Base-by-base conservation (phyloP, 116 monocot species). In the Dioscorea cayenensis region DNA sequence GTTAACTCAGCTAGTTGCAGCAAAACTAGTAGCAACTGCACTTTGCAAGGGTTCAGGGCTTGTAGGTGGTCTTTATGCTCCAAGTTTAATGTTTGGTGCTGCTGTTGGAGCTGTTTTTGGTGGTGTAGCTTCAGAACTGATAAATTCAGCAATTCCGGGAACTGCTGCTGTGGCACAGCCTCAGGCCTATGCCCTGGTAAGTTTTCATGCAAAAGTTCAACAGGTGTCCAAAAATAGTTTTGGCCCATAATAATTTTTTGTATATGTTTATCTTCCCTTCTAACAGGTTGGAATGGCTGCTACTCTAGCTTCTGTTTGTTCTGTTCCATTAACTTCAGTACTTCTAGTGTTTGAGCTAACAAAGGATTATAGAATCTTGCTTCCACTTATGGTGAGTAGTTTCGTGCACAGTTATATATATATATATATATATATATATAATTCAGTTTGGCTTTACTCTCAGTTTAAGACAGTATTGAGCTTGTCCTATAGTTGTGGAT, bases 61-160 rank as follows among this genome's bases (percentile, higher is more conserved):
- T 77, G 99, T 99, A 72, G 99, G 99, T 68, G 99, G 99, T 22
- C 87, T 99, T 66, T 99, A 99, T 89, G 99, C 99, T 68, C 99
- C 99, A 65, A 99, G 99, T 73, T 87, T 99, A 76, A 99, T 99
- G 99, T 82, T 99, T 77, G 99, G 99, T 75, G 99, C 99, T 77
- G 94, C 99, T 71, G 78, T 99, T 77, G 99, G 99, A 71, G 99
- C 99, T 77, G 99, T 99, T 68, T 99, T 99, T 87, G 99, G 99
- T 19, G 99, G 99, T 74, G 94, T 85, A 49, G 94, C 99, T 69
- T 91, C 94, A 55, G 87, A 99, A 73, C 63, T 99, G n/a, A 90
- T 99, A 72, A 94, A 99, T 70, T 88, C 85, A 16, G 94, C 99
- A 48, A 84, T 94, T 72, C 99, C 94, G 38, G 99, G 99, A 68